Evolutionary conservation across 2,329 filamentous ascomycete species (phyloP).

Genomic region (Phialophora expanda): DNA sequence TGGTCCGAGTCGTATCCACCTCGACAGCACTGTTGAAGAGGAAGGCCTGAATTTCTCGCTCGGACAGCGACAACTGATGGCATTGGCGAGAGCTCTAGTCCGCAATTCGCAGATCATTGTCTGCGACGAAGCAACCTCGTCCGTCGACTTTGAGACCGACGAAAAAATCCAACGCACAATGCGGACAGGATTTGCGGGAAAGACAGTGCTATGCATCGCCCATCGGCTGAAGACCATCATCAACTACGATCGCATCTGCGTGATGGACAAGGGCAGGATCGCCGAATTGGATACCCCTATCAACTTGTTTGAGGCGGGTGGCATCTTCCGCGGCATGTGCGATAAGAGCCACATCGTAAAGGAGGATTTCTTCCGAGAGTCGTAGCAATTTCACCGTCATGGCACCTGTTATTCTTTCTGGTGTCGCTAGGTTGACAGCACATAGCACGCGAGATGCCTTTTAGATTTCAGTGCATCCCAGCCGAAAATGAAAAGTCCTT

Average conservation of each 20-base stretch:
- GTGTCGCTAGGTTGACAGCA: neutral
- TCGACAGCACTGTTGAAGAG: slow-evolving; percentile 86
- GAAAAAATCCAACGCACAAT: slow-evolving; percentile 93
- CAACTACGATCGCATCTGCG: slow-evolving; percentile 91
- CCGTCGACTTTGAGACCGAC: slow-evolving; percentile 95
- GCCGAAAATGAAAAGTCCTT: slow-evolving; percentile 1
- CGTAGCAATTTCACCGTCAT: slow-evolving; percentile 7
- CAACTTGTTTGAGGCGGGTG: slow-evolving; percentile 71
- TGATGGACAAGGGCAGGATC: slow-evolving; percentile 90
- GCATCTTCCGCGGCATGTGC: slow-evolving; percentile 90
- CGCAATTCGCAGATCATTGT: slow-evolving; percentile 89
- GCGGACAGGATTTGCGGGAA: slow-evolving; percentile 79
- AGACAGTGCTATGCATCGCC: slow-evolving; percentile 89
- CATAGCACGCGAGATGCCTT: neutral
- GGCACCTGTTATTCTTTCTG: neutral
- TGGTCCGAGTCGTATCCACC: slow-evolving; percentile 65
- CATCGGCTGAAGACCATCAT: slow-evolving; percentile 92
- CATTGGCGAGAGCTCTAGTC: slow-evolving; percentile 86
- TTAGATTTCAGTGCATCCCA: slow-evolving; percentile 7
- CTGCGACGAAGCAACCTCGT: slow-evolving; percentile 93
- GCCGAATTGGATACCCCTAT: slow-evolving; percentile 82
- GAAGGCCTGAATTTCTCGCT: slow-evolving; percentile 96
- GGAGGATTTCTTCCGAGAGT: slow-evolving; percentile 44
- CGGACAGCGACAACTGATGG: slow-evolving; percentile 94
- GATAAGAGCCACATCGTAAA: slow-evolving; percentile 76